These are phyloP conservation scores for Cicer bijugum DNA, from an alignment of 306 rosid genomes.

Conservation along the genomic window DNA sequence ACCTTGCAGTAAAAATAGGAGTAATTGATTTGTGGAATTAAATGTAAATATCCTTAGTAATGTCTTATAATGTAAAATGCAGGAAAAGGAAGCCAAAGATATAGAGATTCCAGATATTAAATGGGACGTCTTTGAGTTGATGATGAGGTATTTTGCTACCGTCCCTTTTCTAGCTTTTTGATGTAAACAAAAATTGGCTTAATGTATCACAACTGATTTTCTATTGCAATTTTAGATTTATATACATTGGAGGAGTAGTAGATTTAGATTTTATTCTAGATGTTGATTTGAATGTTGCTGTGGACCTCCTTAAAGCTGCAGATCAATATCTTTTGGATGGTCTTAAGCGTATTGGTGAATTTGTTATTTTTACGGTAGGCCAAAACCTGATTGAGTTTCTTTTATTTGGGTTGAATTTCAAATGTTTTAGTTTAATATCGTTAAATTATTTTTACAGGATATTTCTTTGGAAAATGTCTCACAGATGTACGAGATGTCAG, in stretches of 20 bases:
- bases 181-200: background rate
- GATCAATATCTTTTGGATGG: slow-evolving; percentile 83
- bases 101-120: slow-evolving; percentile 87
- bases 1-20: slow-evolving; percentile 2
- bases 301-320: slow-evolving; percentile 70
- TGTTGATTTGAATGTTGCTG: slow-evolving; percentile 59
- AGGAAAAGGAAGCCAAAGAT: slow-evolving; percentile 59
- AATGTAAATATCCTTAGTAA: slow-evolving; percentile 14
- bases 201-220: slow-evolving; percentile 1
- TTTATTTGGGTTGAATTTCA: background rate
- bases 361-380: slow-evolving; percentile 63
- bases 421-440: background rate
- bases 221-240: slow-evolving; percentile 51
- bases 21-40: background rate
- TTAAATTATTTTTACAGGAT: slow-evolving; percentile 49
- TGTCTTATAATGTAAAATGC: slow-evolving; percentile 37
- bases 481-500: slow-evolving; percentile 58
- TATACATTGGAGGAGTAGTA: slow-evolving; percentile 62
- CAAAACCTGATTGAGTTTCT: background rate
- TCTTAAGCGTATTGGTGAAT: slow-evolving; percentile 69
- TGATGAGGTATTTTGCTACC: slow-evolving; percentile 69
- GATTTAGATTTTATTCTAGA: background rate
- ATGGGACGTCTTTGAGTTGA: slow-evolving; percentile 89
- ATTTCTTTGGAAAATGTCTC: slow-evolving; percentile 59
- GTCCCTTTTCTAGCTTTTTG: background rate